These are phyloP conservation scores for Cystobasidium tubakii DNA, from an alignment of 768 basidiomycete species.

Conservation along the genomic window DNA sequence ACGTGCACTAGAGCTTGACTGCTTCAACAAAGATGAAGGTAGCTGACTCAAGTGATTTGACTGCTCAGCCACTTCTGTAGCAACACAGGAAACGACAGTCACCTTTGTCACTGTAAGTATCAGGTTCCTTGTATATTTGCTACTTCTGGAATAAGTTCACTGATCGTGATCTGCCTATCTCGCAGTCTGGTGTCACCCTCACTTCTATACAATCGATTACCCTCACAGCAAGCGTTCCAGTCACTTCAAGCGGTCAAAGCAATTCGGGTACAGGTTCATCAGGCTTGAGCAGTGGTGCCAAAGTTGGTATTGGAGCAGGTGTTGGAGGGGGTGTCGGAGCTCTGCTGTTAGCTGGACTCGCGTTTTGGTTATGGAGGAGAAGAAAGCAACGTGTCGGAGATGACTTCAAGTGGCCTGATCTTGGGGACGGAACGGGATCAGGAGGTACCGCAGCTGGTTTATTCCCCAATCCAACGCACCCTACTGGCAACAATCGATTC, in stretches of 20 bases:
- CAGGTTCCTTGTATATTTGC: too few relatives aligned
- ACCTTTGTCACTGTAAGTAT: slow-evolving; percentile 25
- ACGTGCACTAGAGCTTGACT: neutral
- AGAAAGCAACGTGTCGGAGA: slow-evolving; percentile 27
- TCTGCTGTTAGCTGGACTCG: neutral
- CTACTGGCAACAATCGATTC: slow-evolving; percentile 34
- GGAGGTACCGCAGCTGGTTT: slow-evolving; percentile 29
- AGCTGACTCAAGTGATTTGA: neutral
- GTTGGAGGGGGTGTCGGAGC: slow-evolving; percentile 1
- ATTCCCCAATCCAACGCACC: slow-evolving; percentile 26
- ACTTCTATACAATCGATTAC: slow-evolving; percentile 31
- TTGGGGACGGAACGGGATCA: slow-evolving; percentile 31
- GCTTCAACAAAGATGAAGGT: too few relatives aligned
- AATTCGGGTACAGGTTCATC: neutral
- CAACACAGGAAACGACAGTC: slow-evolving; percentile 15
- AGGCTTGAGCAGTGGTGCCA: slow-evolving; percentile 1
- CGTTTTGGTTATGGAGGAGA: slow-evolving; percentile 21
- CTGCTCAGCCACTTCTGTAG: neutral
- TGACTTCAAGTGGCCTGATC: slow-evolving; percentile 35
- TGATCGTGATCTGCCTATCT: neutral
- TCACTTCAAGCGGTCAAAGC: slow-evolving; percentile 1
- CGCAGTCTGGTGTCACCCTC: slow-evolving; percentile 24
- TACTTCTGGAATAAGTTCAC: too few relatives aligned
- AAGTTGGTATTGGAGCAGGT: slow-evolving; percentile 24
- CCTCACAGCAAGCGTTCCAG: slow-evolving; percentile 8